Evolutionary conservation across 169 alveolate genomes (phyloP).

Genomic region (Amoebophrya sp.): DNA sequence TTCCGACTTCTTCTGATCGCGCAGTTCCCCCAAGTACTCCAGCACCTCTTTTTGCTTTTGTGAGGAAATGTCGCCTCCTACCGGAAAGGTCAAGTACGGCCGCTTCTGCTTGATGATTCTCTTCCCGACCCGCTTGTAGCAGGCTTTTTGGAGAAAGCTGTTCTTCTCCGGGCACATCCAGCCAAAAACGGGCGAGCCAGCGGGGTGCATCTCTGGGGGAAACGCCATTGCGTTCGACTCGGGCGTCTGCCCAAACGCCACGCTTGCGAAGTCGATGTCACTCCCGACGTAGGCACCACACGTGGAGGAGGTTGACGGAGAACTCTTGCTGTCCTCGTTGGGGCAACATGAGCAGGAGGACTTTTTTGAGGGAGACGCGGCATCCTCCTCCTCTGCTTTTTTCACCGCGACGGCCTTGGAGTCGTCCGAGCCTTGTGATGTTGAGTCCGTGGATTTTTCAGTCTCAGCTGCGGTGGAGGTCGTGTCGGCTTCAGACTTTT

Average conservation of each 20-base stretch:
- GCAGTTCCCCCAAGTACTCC: not conserved
- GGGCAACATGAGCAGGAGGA: too few species aligned
- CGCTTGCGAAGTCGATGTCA: not conserved
- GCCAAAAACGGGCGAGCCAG: not conserved
- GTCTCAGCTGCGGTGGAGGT: too few species aligned
- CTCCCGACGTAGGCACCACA: not conserved
- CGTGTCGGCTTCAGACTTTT: too few species aligned
- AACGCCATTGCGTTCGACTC: not conserved
- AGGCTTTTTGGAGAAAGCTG: not conserved
- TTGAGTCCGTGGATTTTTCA: too few species aligned
- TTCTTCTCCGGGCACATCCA: not conserved
- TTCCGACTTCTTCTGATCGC: not conserved
- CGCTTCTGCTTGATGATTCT: not conserved
- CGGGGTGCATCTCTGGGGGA: not conserved
- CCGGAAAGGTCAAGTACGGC: not conserved
- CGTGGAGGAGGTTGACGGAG: too few species aligned
- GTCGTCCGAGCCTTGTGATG: too few species aligned
- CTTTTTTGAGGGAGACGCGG: too few species aligned
- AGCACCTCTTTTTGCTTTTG: not conserved
- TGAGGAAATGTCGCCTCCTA: not conserved
- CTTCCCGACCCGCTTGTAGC: not conserved
- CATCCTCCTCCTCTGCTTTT: too few species aligned
- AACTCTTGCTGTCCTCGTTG: too few species aligned
- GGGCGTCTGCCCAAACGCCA: not conserved
- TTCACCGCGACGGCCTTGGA: too few species aligned